These are phyloP conservation scores for Aciculoconidium aculeatum DNA, from an alignment of 805 yeast species.

Conservation along the genomic window DNA sequence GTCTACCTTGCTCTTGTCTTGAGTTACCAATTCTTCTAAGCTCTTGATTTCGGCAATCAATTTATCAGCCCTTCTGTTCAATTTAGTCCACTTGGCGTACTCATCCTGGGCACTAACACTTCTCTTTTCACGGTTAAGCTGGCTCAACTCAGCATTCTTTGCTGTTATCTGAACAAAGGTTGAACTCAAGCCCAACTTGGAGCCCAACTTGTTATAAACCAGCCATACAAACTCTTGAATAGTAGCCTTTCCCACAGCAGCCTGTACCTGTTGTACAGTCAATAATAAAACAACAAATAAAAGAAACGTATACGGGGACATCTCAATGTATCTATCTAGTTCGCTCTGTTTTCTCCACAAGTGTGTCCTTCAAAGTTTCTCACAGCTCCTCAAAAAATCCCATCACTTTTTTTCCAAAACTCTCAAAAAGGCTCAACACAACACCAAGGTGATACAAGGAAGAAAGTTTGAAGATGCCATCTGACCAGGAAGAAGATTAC, in stretches of 20 bases:
- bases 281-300: slow-evolving; percentile 30
- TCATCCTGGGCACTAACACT: slow-evolving; percentile 82
- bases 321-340: too few species aligned
- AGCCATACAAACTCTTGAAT: slow-evolving; percentile 35
- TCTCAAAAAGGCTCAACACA: slow-evolving; percentile 2
- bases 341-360: too few species aligned
- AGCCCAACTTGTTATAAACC: slow-evolving; percentile 25
- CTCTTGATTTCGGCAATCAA: slow-evolving; percentile 46
- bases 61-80: slow-evolving; percentile 66
- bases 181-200: slow-evolving; percentile 28
- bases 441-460: not conserved
- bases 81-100: slow-evolving; percentile 93
- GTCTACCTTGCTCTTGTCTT: slow-evolving; percentile 29
- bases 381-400: too few species aligned
- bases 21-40: slow-evolving; percentile 33
- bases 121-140: slow-evolving; percentile 48
- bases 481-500: slow-evolving; percentile 46
- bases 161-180: slow-evolving; percentile 15
- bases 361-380: too few species aligned
- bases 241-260: slow-evolving; percentile 27
- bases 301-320: slow-evolving; percentile 29
- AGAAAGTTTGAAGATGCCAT: slow-evolving; percentile 27
- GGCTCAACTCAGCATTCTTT: slow-evolving; percentile 39
- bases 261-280: slow-evolving; percentile 29
- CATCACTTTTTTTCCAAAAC: too few species aligned